Evolutionary conservation across 2,329 filamentous ascomycete genomes (phyloP).

Genomic region (Chalaropsis ovoidea): DNA sequence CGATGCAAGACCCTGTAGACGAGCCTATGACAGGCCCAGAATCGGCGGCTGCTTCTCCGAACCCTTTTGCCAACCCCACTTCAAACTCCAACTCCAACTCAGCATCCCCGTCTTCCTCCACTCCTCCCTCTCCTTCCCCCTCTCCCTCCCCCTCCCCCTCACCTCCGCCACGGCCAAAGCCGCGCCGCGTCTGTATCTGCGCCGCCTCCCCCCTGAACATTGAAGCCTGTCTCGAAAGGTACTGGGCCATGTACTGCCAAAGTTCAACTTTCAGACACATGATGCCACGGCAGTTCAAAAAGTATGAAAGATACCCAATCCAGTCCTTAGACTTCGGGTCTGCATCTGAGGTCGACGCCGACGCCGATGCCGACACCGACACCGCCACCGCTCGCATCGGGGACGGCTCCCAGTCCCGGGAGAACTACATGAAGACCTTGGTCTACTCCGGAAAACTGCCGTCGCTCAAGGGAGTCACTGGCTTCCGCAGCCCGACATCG

Average conservation of each 20-base stretch:
- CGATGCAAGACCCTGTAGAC: not conserved
- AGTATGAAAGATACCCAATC: not conserved
- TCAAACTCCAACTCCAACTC: not conserved
- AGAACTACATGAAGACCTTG: not conserved
- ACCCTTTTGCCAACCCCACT: not conserved
- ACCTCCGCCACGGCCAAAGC: not conserved
- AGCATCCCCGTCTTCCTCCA: not conserved
- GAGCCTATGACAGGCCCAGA: not conserved
- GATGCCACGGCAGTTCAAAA: not conserved
- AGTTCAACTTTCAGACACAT: not conserved
- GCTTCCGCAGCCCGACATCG: not conserved
- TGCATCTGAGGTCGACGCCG: not conserved
- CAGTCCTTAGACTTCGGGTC: not conserved
- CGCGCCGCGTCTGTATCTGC: not conserved
- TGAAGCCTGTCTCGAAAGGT: slow-evolving; percentile 4
- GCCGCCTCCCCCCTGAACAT: not conserved
- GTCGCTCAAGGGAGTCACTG: not conserved
- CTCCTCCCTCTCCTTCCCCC: not conserved
- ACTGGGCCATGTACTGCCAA: slow-evolving; percentile 1
- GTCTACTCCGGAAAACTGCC: not conserved
- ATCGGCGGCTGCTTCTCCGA: not conserved
- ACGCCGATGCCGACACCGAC: too few relatives aligned
- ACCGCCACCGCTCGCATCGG: too few relatives aligned
- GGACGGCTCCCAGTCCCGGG: not conserved
- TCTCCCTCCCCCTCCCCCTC: not conserved